Evolutionary conservation across 257 asterid genomes (phyloP), one percentile per base, ranked within the genome.

Genomic region (Coffea eugenioides): DNA sequence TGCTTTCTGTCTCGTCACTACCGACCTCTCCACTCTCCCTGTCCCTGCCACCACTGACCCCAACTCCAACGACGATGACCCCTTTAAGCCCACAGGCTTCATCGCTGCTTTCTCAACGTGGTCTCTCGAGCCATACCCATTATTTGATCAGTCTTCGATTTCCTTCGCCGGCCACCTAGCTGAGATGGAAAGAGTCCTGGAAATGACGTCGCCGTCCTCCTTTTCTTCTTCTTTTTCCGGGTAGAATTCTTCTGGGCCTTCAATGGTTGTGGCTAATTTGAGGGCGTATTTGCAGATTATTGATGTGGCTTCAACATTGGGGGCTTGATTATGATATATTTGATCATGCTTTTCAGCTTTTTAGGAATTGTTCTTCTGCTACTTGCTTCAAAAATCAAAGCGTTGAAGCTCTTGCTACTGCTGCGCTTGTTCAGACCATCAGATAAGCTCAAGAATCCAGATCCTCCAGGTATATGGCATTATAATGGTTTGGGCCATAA

Each of bases 331-430:
- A 74, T 79, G 97, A 95, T 84, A 95, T 95, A 25, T 91, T 98
- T 62, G 98, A 95, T 82, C 97, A 95, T 78, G 99, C 99, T 43
- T 95, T 95, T 89, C 97, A 92, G 95, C 90, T 95, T n/a, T 95
- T 95, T 68, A 88, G 99, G 86, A 97, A 95, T 84, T 95, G 99
- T 79, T 93, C 97, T 31, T 89, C 97, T 2, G 97, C 98, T 34
- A 93, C 98, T 49, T 93, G 98, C 80, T 87, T 95, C 88, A 91
- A 98, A 89, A 95, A 95, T 88, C 92, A 97, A 41, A 95, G 99
- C 72, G 97, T 95, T 8, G 99, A 95, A 88, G 99, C 99, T 61
- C 89, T 95, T 23, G 99, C 99, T 57, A 93, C 99, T 41, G 98
- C 99, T 52, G 97, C 99, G 4, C 91, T 95, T 20, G 98, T 95